These are phyloP conservation scores for Candida coleopterorum DNA, from an alignment of 805 yeast species.

Conservation along the genomic window DNA sequence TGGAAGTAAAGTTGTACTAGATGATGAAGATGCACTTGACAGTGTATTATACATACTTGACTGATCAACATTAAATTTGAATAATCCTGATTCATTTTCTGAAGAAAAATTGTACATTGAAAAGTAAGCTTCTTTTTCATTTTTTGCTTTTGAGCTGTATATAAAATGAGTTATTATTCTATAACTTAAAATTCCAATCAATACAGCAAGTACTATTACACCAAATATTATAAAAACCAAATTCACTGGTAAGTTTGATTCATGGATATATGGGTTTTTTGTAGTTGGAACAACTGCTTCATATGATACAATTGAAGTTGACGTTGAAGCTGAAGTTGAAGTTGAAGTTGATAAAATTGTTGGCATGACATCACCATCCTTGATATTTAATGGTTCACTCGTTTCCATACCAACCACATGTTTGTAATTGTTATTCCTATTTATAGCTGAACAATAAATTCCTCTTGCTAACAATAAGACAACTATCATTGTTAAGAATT, in stretches of 20 bases:
- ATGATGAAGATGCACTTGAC: constrained; percentile 4
- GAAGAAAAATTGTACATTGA: not conserved
- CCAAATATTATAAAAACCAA: constrained; percentile 43
- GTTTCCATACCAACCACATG: no score
- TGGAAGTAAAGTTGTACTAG: not conserved
- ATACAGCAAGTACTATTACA: constrained; percentile 20
- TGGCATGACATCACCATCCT: constrained; percentile 1
- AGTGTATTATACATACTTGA: not conserved
- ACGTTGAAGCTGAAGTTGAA: not conserved
- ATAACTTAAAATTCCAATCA: constrained; percentile 16
- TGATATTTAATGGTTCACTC: not conserved
- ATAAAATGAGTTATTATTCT: constrained; percentile 19
- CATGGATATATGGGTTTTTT: constrained; percentile 28
- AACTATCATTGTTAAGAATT: no score
- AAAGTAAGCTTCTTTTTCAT: constrained; percentile 29
- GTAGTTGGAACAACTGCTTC: constrained; percentile 1
- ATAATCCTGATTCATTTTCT: not conserved
- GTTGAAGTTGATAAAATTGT: not conserved
- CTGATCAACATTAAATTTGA: not conserved
- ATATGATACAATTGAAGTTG: not conserved
- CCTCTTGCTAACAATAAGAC: no score
- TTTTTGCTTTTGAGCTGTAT: constrained; percentile 22
- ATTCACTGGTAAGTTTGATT: constrained; percentile 24
- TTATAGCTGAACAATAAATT: no score
- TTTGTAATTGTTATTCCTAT: no score